Conservation (phyloP, 108 stramenopile genomes). For the Tribonema minus region DNA sequence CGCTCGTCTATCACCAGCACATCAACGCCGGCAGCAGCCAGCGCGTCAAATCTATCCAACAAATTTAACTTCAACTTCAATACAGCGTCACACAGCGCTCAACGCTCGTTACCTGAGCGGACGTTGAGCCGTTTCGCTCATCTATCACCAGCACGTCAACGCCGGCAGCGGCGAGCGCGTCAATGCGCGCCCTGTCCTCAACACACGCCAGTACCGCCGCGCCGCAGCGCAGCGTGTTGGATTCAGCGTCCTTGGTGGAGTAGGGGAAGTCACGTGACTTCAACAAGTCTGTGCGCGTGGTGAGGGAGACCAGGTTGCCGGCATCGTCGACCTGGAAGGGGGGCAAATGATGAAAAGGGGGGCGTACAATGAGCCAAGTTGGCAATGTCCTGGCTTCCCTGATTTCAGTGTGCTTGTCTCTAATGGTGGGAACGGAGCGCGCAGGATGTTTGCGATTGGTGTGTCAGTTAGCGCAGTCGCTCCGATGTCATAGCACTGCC, state of each 20-base stretch:
- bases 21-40: constrained; percentile 96
- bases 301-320: constrained; percentile 89
- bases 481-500: too few relatives aligned
- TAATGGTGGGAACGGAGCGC: too few relatives aligned
- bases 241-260: constrained; percentile 80
- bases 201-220: not conserved
- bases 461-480: too few relatives aligned
- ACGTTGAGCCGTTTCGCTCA: constrained; percentile 85
- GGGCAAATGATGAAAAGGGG: too few relatives aligned
- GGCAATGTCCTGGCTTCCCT: too few relatives aligned
- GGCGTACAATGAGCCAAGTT: too few relatives aligned
- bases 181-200: constrained; percentile 57
- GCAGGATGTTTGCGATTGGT: too few relatives aligned
- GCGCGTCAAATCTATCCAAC: too few relatives aligned
- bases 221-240: not conserved
- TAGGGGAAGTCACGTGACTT: constrained; percentile 92
- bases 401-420: too few relatives aligned
- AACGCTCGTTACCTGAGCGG: too few relatives aligned
- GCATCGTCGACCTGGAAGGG: constrained; percentile 90
- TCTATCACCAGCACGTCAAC: constrained; percentile 98
- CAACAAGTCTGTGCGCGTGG: constrained; percentile 92
- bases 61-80: too few relatives aligned
- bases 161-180: constrained; percentile 82
- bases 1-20: constrained; percentile 97
- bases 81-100: too few relatives aligned